Base-by-base conservation (phyloP, 192 early-diverging fungal species). In the Kappamyces sp. region DNA sequence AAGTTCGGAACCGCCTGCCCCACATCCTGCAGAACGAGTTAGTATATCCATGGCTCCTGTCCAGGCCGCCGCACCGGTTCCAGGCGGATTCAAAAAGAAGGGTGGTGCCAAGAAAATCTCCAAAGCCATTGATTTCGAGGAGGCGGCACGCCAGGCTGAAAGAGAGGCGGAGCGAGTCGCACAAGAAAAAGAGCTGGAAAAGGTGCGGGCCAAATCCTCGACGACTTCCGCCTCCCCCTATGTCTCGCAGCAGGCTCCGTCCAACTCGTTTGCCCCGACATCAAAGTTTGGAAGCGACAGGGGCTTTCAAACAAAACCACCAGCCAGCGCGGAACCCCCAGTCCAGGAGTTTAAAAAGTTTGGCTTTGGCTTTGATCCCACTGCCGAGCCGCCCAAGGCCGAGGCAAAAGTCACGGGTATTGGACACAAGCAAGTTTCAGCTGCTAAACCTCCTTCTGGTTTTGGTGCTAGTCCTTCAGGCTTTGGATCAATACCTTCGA, bases 21-120 rank as follows among this genome's bases (percentile, higher is more conserved):
- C 47, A 58, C 22, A 7, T 34, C 12, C 59, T 31, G 15, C 67
- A 8, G 31, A 14, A 50, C 48, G 57, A 12, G 46, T 49, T 32
- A 46, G 14, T 14, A 35, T 60, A 1, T 34, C 31, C 12, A 33
- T 49, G 61, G 58, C 77, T 33, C 31, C 30, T 30, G 47, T 40
- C 5, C 12, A 63, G 12, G 43, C 40, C 22, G 45, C 53, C 12
- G 61, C 67, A 31, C 29, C 69, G 33, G 62, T 65, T 35, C 50
- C 70, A 36, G 54, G 62, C 11, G 41, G 58, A 3, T 58, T 65
- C 32, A 76, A 73, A 41, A 87, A 84, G 70, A 86, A 86, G 57
- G 74, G 94, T 2, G 95, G 95, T 29, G 91, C 91, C 30, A 94
- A 94, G 62, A 95, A 89, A 63, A 85, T 89, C 2, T 85, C 74